Conservation (phyloP, 2,329 filamentous ascomycete species). For the Trichoderma simmonsii region DNA sequence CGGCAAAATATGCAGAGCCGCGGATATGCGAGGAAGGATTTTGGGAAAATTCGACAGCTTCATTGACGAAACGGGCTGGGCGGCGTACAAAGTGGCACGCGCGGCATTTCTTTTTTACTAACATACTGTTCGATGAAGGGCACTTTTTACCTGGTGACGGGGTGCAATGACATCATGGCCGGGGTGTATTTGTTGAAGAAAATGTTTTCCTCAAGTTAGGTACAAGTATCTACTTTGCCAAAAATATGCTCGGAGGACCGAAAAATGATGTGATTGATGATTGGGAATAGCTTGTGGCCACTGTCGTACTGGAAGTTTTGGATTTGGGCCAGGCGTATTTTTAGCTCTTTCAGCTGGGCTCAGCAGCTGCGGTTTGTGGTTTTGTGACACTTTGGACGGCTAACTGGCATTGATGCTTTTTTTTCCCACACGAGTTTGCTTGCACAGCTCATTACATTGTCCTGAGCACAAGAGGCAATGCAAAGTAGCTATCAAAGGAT, state of each 20-base stretch:
- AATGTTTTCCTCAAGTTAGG: not conserved
- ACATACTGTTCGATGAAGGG: not conserved
- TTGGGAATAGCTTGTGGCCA: not conserved
- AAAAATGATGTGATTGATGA: not conserved
- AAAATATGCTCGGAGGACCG: not conserved
- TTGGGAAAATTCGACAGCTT: not conserved
- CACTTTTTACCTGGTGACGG: not conserved
- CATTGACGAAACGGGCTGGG: not conserved
- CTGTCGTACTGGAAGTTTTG: not conserved
- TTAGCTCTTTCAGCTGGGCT: not conserved
- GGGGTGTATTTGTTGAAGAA: not conserved
- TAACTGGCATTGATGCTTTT: not conserved
- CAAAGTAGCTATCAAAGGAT: not conserved
- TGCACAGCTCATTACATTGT: not conserved
- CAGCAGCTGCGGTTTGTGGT: not conserved
- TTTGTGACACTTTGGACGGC: not conserved
- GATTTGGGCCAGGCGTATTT: not conserved
- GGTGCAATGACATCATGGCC: not conserved
- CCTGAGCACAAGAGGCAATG: not conserved
- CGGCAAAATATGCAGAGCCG: not conserved
- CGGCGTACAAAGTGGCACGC: not conserved
- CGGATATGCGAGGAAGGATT: slow-evolving; percentile 13
- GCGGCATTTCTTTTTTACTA: not conserved
- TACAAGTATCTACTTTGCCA: not conserved
- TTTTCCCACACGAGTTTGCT: not conserved